phyloP scores from a whole-genome alignment of 2,329 filamentous ascomycete genomes.

The Basipetospora chlamydospora region DNA sequence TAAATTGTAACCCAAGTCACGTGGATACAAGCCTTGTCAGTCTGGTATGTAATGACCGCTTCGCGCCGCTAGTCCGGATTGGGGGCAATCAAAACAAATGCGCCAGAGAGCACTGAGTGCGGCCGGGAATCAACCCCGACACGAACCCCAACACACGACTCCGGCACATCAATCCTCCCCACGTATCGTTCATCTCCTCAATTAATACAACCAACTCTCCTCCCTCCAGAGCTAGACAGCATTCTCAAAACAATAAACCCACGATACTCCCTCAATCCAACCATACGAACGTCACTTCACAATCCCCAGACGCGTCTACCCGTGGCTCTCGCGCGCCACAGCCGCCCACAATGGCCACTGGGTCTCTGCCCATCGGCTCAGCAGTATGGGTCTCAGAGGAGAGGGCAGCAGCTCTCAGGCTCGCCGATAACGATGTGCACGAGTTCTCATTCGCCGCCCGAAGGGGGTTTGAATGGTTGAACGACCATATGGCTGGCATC shows the following conservation, averaged over 20 bases:
- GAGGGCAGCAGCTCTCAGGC: constrained; percentile 59
- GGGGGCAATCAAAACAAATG: constrained; percentile 6
- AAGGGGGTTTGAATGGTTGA: constrained; percentile 95
- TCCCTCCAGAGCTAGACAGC: constrained; percentile 8
- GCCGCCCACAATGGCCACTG: constrained; percentile 20
- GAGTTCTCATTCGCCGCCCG: constrained; percentile 86
- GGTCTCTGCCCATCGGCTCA: constrained; percentile 62
- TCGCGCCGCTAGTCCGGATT: constrained; percentile 2
- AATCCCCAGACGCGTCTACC: too few species aligned
- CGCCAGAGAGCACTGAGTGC: not conserved
- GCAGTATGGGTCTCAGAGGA: constrained; percentile 76
- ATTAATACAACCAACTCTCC: constrained; percentile 3
- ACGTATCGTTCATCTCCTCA: constrained; percentile 2
- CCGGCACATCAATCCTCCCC: constrained; percentile 6
- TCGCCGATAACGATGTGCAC: constrained; percentile 70
- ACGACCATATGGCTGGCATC: constrained; percentile 94
- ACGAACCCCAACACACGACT: not conserved
- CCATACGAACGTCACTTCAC: too few species aligned
- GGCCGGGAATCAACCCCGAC: constrained; percentile 1
- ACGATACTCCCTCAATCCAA: too few species aligned
- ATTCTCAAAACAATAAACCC: too few species aligned
- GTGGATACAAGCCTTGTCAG: too few species aligned
- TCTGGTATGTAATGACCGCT: too few species aligned
- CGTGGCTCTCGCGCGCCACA: too few species aligned
- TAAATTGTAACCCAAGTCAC: not conserved